Base-by-base conservation (phyloP, 352 stramenopile species). In the Plasmopara halstedii region DNA sequence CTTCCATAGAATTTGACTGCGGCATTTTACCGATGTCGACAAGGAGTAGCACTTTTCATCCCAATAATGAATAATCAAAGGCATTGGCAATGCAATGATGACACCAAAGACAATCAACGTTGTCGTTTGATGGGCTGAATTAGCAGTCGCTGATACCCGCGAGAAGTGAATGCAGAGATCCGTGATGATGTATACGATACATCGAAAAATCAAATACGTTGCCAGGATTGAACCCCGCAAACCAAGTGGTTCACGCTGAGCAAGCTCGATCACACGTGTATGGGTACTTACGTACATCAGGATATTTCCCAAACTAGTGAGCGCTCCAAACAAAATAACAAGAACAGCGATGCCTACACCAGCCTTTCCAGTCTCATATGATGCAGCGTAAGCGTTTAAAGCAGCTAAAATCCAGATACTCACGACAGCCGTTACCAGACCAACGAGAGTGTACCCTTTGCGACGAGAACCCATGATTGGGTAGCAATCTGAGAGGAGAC, bases 381-480 rank as follows among this genome's bases (percentile, higher is more conserved):
- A 67, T 42, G 62, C n/a, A n/a, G n/a, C n/a, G n/a, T n/a, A 54
- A 1, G 70, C 62, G 40, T 70, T 85, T 4, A 86, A 43, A 8
- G 50, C 65, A 0, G 64, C 77, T 36, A 88, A 77, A 20, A 60
- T 42, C 21, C 85, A 71, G 32, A 86, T 60, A 15, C 58, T 64
- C n/a, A 74, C 56, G 20, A 56, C 75, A 48, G 81, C 85, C 45
- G 85, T 54, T 50, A 78, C 54, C 32, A 61, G 74, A 3, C 90
- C 90, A 25, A 93, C 46, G 27, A 95, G 79, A 67, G 96, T 95
- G 64, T 96, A 97, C 10, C 81, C 77, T 66, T 96, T 96, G 35
- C 87, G 74, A 17, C 82, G 85, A 11, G 89, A 67, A 2, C 87
- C 85, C 66, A 87, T 84, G 65, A 96, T 91, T 25, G 90, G 88